Conservation (phyloP, 176 grass and related monocot genomes). For the Leersia perrieri region DNA sequence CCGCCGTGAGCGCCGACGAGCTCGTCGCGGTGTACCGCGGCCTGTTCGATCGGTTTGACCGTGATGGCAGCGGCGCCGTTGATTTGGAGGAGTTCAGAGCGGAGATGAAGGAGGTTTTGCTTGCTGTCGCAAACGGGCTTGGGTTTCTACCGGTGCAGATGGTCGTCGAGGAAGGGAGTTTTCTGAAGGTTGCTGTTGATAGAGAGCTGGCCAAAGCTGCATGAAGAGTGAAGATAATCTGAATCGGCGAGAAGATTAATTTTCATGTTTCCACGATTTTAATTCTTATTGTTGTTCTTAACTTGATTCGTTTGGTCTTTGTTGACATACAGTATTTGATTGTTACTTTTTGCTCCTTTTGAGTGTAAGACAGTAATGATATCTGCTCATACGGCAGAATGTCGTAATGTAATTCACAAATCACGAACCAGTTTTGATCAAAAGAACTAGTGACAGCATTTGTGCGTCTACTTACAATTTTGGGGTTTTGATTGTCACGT, state of each 20-base stretch:
- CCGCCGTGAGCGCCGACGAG: constrained; percentile 26
- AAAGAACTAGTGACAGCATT: no score
- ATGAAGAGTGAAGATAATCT: neutral
- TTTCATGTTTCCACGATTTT: neutral
- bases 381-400: no score
- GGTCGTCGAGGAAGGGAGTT: constrained; percentile 37
- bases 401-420: no score
- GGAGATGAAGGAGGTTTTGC: constrained; percentile 75
- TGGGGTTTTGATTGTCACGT: no score
- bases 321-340: no score
- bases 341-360: no score
- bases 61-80: constrained; percentile 54
- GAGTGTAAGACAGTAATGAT: no score
- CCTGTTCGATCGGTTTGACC: constrained; percentile 54
- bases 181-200: constrained; percentile 21
- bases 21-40: constrained; percentile 27
- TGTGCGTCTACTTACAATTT: no score
- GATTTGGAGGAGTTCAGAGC: constrained; percentile 53
- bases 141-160: constrained; percentile 45
- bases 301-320: no score
- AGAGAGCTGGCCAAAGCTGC: constrained; percentile 10
- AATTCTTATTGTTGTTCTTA: no score
- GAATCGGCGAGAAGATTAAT: neutral
- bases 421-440: no score
- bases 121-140: constrained; percentile 57